Evolutionary conservation across 148 eudicot species (phyloP), one percentile per base, ranked within the genome.

Genomic region (Nepenthes mirabilis): DNA sequence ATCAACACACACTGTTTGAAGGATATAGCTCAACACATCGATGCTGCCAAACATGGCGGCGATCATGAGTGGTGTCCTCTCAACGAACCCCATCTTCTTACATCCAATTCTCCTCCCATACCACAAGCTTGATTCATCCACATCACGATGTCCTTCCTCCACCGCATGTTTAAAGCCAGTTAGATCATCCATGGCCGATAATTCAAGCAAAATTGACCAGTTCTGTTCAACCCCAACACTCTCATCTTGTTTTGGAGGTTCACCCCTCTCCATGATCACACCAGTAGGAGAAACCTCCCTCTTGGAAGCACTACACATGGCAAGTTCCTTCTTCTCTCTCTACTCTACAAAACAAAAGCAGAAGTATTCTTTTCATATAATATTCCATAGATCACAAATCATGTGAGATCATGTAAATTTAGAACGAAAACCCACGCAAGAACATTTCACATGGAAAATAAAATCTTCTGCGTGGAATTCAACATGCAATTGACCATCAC

Each of bases 11-110:
- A 77, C 80, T 33, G 73, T 69, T 52, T 75, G 71, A 5, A 94
- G 75, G 47, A 94, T 76, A 59, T 75, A 86, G 32, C 55, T 67
- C 68, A 89, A 36, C 3, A 94, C 75, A 43, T 80, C 73, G 47
- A 66, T 86, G 78, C 90, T 82, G 2, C 95, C 97, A 71, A 86
- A 89, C 82, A 79, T 75, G 34, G 99, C 76, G 66, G 99, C 95
- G 50, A 94, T 64, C 95, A 86, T 77, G 52, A 94, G 68, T 0
- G 99, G 95, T 1, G 97, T 94, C 68, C 99, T 73, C 76, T 86
- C 91, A 53, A 82, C 95, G 33, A 79, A 79, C 9, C 84, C 86
- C 83, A 94, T 74, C 83, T 84, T 82, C 70, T 82, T 94, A 7
- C 81, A 89, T 66, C 97, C 91, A 33, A 79, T 55, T 72, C 69